Conservation (phyloP, 2,329 filamentous ascomycete genomes). For the Acrodontium crateriforme region DNA sequence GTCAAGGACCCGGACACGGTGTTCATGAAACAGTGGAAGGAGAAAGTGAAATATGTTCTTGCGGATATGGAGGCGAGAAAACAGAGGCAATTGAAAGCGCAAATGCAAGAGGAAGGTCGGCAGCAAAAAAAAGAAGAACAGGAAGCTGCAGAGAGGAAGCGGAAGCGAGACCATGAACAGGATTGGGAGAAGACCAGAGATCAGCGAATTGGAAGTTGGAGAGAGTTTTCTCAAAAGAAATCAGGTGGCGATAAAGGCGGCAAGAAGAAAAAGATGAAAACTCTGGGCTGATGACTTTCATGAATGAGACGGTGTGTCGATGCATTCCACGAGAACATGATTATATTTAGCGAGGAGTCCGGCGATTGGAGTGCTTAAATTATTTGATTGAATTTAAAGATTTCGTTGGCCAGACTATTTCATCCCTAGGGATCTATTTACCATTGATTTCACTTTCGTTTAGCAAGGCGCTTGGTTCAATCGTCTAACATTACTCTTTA, state of each 20-base stretch:
- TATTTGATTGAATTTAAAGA: too few species aligned
- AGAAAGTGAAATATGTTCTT: slow-evolving; percentile 79
- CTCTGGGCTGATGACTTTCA: slow-evolving; percentile 28
- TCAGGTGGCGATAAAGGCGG: slow-evolving; percentile 24
- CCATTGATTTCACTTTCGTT: too few species aligned
- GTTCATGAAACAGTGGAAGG: slow-evolving; percentile 74
- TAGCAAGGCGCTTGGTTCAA: too few species aligned
- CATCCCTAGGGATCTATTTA: too few species aligned
- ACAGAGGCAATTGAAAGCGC: slow-evolving; percentile 73
- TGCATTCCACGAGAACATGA: too few species aligned
- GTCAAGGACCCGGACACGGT: slow-evolving; percentile 56
- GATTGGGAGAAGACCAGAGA: slow-evolving; percentile 92
- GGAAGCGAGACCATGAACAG: slow-evolving; percentile 72
- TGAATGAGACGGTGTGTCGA: too few species aligned
- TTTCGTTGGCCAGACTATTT: too few species aligned
- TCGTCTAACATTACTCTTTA: too few species aligned
- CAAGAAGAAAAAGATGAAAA: slow-evolving; percentile 40
- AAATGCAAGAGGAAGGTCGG: slow-evolving; percentile 91
- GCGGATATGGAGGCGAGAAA: slow-evolving; percentile 84
- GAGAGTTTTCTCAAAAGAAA: slow-evolving; percentile 64
- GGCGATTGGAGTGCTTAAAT: too few species aligned
- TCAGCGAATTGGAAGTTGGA: slow-evolving; percentile 84
- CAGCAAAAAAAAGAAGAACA: slow-evolving; percentile 77
- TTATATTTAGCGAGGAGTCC: too few species aligned
- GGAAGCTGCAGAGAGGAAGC: slow-evolving; percentile 52